phyloP scores from a whole-genome alignment of 768 basidiomycete species.

The Mycena rebaudengoi region DNA sequence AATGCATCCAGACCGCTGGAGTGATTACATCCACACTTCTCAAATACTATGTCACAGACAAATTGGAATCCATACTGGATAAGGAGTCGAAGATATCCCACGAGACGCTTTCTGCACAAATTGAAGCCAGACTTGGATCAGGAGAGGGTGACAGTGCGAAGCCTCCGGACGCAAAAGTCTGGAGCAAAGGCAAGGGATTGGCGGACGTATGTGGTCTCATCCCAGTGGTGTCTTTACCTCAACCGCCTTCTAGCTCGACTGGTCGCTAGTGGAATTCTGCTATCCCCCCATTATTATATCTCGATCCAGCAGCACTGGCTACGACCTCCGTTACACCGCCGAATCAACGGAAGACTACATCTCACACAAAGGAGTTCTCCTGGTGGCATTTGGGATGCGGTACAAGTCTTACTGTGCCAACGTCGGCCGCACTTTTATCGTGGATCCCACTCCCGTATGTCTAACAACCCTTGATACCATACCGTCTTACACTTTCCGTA shows the following conservation, averaged over 20 bases:
- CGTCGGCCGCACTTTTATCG: constrained; percentile 93
- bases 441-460: constrained; percentile 86
- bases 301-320: constrained; percentile 80
- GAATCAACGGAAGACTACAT: constrained; percentile 87
- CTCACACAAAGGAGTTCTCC: constrained; percentile 87
- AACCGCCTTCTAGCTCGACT: constrained; percentile 72
- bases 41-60: constrained; percentile 84
- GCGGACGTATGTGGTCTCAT: constrained; percentile 66
- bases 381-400: constrained; percentile 87
- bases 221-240: constrained; percentile 7
- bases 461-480: neutral
- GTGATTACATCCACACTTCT: constrained; percentile 87
- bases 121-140: constrained; percentile 89
- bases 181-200: constrained; percentile 80
- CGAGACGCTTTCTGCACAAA: constrained; percentile 83
- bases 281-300: constrained; percentile 98
- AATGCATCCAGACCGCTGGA: constrained; percentile 78
- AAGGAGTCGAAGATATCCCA: constrained; percentile 91
- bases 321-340: constrained; percentile 88
- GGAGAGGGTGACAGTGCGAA: constrained; percentile 81
- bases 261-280: constrained; percentile 90
- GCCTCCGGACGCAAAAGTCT: constrained; percentile 92
- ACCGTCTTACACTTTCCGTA: constrained; percentile 40
- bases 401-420: constrained; percentile 95
- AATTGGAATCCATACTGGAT: constrained; percentile 91